Evolutionary conservation across 441 rosid genomes (phyloP).

Genomic region (Isatis lusitanica): DNA sequence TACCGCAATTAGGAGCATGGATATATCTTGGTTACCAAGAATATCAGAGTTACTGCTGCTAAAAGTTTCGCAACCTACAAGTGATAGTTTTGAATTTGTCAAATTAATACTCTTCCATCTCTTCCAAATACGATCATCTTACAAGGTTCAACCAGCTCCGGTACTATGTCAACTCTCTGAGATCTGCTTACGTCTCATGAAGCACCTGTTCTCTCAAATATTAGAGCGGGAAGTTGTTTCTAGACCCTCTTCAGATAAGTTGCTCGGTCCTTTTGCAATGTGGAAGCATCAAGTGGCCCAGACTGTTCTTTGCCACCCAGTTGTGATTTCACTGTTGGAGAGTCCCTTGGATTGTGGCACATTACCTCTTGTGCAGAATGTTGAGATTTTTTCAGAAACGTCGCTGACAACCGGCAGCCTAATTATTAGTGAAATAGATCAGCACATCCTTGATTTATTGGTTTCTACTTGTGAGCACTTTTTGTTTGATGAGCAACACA

Average conservation of each 20-base stretch:
- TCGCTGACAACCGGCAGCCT: slow-evolving; percentile 45
- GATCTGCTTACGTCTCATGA: slow-evolving; percentile 60
- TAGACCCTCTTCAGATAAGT: slow-evolving; percentile 28
- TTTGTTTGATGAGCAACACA: slow-evolving; percentile 43
- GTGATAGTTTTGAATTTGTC: slow-evolving; percentile 50
- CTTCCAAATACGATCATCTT: slow-evolving; percentile 53
- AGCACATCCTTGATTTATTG: slow-evolving; percentile 58
- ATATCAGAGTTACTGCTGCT: slow-evolving; percentile 58
- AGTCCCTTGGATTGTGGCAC: slow-evolving; percentile 50
- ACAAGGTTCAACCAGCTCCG: slow-evolving; percentile 44
- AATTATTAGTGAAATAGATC: slow-evolving; percentile 58
- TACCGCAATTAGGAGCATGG: slow-evolving; percentile 49
- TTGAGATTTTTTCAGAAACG: slow-evolving; percentile 43
- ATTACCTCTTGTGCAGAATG: slow-evolving; percentile 36
- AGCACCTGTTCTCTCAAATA: slow-evolving; percentile 52
- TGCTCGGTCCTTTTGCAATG: slow-evolving; percentile 36
- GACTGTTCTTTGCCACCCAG: slow-evolving; percentile 71
- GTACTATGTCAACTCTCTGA: slow-evolving; percentile 57
- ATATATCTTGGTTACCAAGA: slow-evolving; percentile 41
- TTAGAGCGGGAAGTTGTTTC: slow-evolving; percentile 41
- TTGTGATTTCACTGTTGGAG: slow-evolving; percentile 46
- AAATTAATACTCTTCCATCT: slow-evolving; percentile 76
- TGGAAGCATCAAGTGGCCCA: slow-evolving; percentile 56
- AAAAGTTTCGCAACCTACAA: slow-evolving; percentile 51
- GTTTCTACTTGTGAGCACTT: slow-evolving; percentile 52